Base-by-base conservation (phyloP, 805 yeast species). In the Isabelozyma rhagii region DNA sequence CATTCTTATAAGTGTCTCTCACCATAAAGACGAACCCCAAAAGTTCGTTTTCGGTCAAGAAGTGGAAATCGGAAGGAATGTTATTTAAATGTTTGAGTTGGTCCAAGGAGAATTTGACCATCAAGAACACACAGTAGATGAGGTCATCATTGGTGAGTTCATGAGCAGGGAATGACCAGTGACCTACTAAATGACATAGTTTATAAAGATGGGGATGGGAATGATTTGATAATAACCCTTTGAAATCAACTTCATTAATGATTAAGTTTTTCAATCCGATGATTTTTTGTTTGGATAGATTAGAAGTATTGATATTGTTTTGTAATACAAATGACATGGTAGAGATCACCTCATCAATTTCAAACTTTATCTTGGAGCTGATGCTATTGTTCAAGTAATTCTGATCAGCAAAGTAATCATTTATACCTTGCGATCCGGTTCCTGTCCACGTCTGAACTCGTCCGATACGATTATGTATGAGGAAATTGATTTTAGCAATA, bases 1-100 rank as follows among this genome's bases (percentile, higher is more conserved):
- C 89, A 57, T 83, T 81, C 60, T 87, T 84, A 67, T 94, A 94
- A 43, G 89, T 81, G 56, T 87, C 87, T 52, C 97, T 79, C 8
- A 89, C 76, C 56, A 83, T 79, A 55, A 85, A 79, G 18, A 90
- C 67, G 55, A 92, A 77, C 17, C 80, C 75, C 41, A 83, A 67
- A 27, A 90, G 69, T 51, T 76, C 72, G 60, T 81, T 80, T 43
- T 59, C 56, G 45, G 31, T 64, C 36, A 31, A 31, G n/a, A 28
- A 18, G 55, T 10, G 42, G 43, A 25, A 10, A 44, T 25, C 18
- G 28, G 44, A 34, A 1, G 36, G 36, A 31, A 31, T 31, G n/a
- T 31, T 31, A 31, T 13, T 31, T 9, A 41, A 41, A n/a, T 38
- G 25, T 7, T 38, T 46, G 10, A 67, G 51, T 51, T 69, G 67